These are phyloP conservation scores for Phytophthora pseudosyringae DNA, from an alignment of 352 stramenopile species.

Conservation along the genomic window DNA sequence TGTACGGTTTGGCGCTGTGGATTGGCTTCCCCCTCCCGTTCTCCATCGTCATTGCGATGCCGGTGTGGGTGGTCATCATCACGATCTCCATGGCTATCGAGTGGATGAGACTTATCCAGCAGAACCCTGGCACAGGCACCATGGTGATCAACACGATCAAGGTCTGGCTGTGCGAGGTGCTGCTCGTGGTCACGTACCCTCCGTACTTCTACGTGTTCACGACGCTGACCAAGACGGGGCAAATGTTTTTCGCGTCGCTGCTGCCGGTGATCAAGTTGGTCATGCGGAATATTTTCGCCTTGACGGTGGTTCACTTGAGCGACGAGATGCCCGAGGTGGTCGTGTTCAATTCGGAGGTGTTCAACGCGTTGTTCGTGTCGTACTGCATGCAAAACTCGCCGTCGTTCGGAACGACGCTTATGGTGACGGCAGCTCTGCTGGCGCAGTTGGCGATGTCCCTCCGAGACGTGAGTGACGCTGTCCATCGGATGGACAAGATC, in stretches of 20 bases:
- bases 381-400: conserved; percentile 39
- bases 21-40: conserved; percentile 31
- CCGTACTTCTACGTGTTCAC: conserved; percentile 39
- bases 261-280: conserved; percentile 36
- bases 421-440: conserved; percentile 21
- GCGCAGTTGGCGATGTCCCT: conserved; percentile 18
- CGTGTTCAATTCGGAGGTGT: conserved; percentile 33
- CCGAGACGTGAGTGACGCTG: conserved; percentile 16
- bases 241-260: conserved; percentile 23
- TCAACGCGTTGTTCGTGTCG: conserved; percentile 34
- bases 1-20: conserved; percentile 2
- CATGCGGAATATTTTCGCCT: conserved; percentile 28
- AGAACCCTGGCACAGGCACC: conserved; percentile 1
- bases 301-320: conserved; percentile 25
- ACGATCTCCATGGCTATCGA: conserved; percentile 7
- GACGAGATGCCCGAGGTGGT: conserved; percentile 35
- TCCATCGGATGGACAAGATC: conserved; percentile 8
- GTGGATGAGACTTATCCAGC: conserved; percentile 16
- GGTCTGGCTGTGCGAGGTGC: conserved; percentile 21
- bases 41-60: conserved; percentile 15
- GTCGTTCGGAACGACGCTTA: conserved; percentile 19
- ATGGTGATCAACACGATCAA: conserved; percentile 29
- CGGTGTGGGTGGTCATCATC: conserved; percentile 9
- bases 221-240: conserved; percentile 8
- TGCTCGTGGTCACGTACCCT: conserved; percentile 22